Evolutionary conservation across 176 grass and related monocot genomes (phyloP).

Genomic region (Oryza rufipogon): DNA sequence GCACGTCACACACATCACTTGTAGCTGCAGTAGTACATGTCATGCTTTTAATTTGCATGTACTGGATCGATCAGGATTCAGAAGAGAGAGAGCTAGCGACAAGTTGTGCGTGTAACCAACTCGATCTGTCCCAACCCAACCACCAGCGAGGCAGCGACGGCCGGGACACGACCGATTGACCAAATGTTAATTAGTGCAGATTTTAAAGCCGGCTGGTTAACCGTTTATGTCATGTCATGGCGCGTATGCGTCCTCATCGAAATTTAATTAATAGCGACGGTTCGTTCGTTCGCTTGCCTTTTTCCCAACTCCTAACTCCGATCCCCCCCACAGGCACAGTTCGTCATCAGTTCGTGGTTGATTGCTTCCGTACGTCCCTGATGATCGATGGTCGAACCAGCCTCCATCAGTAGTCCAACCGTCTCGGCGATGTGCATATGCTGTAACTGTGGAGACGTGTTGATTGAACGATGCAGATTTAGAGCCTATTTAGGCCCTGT

Average conservation of each 20-base stretch:
- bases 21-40: background rate
- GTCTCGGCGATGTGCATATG: too few species aligned
- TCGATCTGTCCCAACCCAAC: background rate
- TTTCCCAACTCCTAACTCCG: constrained; percentile 18
- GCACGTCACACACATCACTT: background rate
- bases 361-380: background rate
- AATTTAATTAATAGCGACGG: background rate
- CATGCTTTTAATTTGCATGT: background rate
- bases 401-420: too few species aligned
- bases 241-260: too few species aligned
- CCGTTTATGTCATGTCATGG: too few species aligned
- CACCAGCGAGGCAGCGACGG: too few species aligned
- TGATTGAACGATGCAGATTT: too few species aligned
- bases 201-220: too few species aligned
- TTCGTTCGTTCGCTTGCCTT: background rate
- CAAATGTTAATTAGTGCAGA: background rate
- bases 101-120: background rate
- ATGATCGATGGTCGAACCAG: too few species aligned
- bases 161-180: background rate
- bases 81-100: background rate
- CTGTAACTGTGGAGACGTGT: too few species aligned
- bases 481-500: too few species aligned
- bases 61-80: background rate
- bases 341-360: background rate
- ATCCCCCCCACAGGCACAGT: background rate